A percentile compares a stretch with the other conserved stretches of the same genome.
phyloP scores from a whole-genome alignment of 345 rosid species.

The Pistacia atlantica region DNA sequence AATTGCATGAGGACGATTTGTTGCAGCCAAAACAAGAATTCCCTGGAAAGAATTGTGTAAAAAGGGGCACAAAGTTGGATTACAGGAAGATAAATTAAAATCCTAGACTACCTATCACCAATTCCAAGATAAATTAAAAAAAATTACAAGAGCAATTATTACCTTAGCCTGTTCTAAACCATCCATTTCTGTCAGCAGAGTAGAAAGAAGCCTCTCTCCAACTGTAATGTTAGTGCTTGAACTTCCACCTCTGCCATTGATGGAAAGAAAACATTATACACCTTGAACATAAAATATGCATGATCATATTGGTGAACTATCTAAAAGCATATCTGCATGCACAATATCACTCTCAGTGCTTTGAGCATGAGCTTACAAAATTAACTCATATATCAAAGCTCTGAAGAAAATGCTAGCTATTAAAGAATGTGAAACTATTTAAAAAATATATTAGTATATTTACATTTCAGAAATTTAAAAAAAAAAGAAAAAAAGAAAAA shows the following conservation, averaged over 20 bases:
- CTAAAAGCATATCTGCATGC: neutral
- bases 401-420: no score
- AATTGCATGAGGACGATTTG: conserved; percentile 87
- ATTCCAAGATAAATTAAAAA: neutral
- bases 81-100: neutral
- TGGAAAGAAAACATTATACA: neutral
- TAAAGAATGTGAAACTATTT: no score
- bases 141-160: conserved; percentile 17
- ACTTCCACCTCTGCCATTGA: conserved; percentile 60
- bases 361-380: neutral
- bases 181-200: conserved; percentile 95
- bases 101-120: neutral
- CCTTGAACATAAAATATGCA: neutral
- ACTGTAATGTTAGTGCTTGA: conserved; percentile 65
- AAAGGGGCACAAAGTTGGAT: conserved; percentile 2
- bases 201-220: conserved; percentile 94
- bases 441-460: no score
- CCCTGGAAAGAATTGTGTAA: conserved; percentile 46
- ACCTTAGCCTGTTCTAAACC: conserved; percentile 91
- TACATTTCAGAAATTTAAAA: no score
- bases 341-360: neutral
- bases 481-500: neutral
- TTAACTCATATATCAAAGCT: no score
- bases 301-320: neutral
- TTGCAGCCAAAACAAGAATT: conserved; percentile 88